Base-by-base conservation (phyloP, 306 rosid species). In the Trifolium pratense region DNA sequence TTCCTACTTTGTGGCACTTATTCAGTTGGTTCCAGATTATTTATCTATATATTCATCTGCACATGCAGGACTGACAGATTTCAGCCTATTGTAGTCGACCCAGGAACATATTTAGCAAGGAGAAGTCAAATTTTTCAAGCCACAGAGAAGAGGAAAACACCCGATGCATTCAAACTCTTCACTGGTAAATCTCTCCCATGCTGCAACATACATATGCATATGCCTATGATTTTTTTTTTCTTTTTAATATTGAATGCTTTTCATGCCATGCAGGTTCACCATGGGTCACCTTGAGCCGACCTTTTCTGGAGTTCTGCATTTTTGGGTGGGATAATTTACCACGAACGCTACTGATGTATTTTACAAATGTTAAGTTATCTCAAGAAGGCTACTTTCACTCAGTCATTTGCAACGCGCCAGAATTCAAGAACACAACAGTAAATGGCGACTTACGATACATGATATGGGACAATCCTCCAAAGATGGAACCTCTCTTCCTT, bases 271-370 rank as follows among this genome's bases (percentile, higher is more conserved):
- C 92, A 94, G 98, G 98, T 80, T 93, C 98, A 17, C 97, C 95
- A 2, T 94, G 98, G 98, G 91, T 91, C 34, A 77, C 84, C 70
- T 83, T 94, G 71, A 91, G 97, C 49, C 84, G 98, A 64, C 37
- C 97, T 11, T 94, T 94, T 70, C 65, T 94, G 55, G 96, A 94
- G 73, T 94, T 75, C 75, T 94, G 98, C 78, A 81, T 94, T 75
- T 73, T 91, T 18, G 98, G 97, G 64, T 94, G 98, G 98, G 98
- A 94, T 79, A 94, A 94, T 79, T 87, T 94, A 56, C 98, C 98
- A 10, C 84, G 98, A 17, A 88, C 82, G 15, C 83, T 94, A 20
- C 82, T 94, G 52, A 91, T 94, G 98, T 94, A 94, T 68, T 94
- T 91, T 66, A 91, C 96, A 5, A 94, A 94, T 45, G 97, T 88